phyloP scores from a whole-genome alignment of 805 yeast species.

The Ogataea parapolymorpha region DNA sequence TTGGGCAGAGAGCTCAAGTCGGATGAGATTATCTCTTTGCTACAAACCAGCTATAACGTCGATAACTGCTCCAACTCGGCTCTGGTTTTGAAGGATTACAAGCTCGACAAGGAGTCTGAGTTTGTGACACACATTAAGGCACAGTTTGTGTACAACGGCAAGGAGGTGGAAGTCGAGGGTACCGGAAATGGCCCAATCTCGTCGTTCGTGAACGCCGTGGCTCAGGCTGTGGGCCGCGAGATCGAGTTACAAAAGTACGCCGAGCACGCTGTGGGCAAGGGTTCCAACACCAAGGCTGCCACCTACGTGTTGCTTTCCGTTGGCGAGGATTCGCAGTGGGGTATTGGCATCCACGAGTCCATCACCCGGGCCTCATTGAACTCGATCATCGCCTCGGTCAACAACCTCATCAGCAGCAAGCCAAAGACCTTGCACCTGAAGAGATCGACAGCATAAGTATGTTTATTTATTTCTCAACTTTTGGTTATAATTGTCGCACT shows the following conservation, averaged over 20 bases:
- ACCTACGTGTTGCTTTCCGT: slow-evolving; percentile 48
- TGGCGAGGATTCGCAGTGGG: slow-evolving; percentile 54
- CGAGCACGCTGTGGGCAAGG: slow-evolving; percentile 73
- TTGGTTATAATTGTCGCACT: neutral
- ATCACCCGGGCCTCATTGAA: slow-evolving; percentile 81
- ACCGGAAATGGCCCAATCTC: slow-evolving; percentile 80
- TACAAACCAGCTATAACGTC: slow-evolving; percentile 54
- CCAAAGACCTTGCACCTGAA: slow-evolving; percentile 14
- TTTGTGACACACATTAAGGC: slow-evolving; percentile 43
- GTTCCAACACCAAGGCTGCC: slow-evolving; percentile 70
- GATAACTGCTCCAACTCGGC: slow-evolving; percentile 34
- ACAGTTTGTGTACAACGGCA: slow-evolving; percentile 37
- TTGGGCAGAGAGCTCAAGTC: slow-evolving; percentile 68
- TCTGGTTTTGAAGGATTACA: slow-evolving; percentile 41
- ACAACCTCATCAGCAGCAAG: slow-evolving; percentile 35
- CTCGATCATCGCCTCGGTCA: slow-evolving; percentile 63
- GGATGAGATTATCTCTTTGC: slow-evolving; percentile 58
- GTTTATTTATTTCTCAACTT: slow-evolving; percentile 3
- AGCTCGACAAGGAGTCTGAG: slow-evolving; percentile 34
- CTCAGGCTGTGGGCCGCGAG: slow-evolving; percentile 46
- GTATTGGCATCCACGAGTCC: slow-evolving; percentile 90
- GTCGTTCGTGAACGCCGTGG: slow-evolving; percentile 63
- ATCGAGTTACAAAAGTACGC: slow-evolving; percentile 64
- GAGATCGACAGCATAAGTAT: slow-evolving; percentile 7
- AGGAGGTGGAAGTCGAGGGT: slow-evolving; percentile 42